Percentiles rank a stretch among this genome's conserved stretches.
phyloP scores from a whole-genome alignment of 2,329 filamentous ascomycete species.

The Fusarium paranaense region DNA sequence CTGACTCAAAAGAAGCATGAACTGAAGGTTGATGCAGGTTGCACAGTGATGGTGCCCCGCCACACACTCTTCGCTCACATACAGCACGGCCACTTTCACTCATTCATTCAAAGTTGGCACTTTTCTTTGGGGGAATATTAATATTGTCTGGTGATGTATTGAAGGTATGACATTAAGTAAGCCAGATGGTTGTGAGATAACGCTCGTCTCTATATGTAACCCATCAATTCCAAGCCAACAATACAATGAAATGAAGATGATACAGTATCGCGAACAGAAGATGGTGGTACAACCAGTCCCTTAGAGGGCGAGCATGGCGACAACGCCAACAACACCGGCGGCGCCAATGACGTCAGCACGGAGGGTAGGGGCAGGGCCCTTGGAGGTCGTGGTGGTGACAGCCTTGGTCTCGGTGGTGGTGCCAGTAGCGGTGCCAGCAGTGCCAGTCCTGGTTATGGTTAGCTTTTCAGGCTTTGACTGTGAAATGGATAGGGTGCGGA shows the following conservation, averaged over 20 bases:
- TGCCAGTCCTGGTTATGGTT: background rate
- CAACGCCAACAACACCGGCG: background rate
- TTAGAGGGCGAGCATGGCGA: background rate
- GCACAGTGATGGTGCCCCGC: background rate
- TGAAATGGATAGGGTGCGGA: background rate
- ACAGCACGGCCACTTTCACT: background rate
- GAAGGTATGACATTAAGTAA: background rate
- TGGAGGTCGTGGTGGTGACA: background rate
- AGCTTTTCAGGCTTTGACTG: background rate
- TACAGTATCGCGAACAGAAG: background rate
- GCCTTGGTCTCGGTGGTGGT: background rate
- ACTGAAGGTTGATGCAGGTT: background rate
- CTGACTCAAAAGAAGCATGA: background rate
- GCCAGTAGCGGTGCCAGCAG: background rate
- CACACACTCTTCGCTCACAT: background rate
- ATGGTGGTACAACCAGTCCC: background rate
- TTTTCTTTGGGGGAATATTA: background rate
- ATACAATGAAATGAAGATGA: background rate
- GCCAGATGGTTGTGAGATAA: background rate
- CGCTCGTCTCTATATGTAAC: background rate
- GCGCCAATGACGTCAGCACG: background rate
- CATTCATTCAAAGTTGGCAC: background rate
- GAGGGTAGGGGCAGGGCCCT: background rate
- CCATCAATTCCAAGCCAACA: conserved; percentile 2
- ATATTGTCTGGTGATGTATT: background rate